Base-by-base conservation (phyloP, 257 asterid species). In the Ajuga chamaepitys region DNA sequence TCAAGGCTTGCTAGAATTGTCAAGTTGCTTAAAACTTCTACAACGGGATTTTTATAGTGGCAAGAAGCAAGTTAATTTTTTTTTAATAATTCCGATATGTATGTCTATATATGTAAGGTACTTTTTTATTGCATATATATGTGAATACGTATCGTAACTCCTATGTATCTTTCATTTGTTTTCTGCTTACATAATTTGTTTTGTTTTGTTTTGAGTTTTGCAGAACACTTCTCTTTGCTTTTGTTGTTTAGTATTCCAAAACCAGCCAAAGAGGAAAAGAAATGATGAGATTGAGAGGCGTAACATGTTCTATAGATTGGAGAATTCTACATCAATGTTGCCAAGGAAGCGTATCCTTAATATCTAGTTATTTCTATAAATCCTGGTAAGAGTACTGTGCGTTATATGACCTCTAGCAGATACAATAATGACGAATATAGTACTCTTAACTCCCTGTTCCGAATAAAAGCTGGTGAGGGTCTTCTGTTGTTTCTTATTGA, bases 281-380 rank as follows among this genome's bases (percentile, higher is more conserved):
- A 86, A 78, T 72, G 66, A 79, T 66, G 91, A 77, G 80, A 83
- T 89, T 73, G 70, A 76, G 63, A 81, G 94, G 75, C 80, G 53
- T 37, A 38, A 62, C 70, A 78, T 93, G 40, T 84, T 93, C 63
- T 83, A 89, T 68, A 84, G 71, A 69, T 69, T 75, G 70, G 84
- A 83, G 54, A 72, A 69, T 35, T 83, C 81, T 67, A 69, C 89
- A 64, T 74, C 81, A 24, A 56, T 81, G 75, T 74, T 89, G 45
- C 96, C 97, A 16, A 78, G 77, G 73, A 83, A 80, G 16, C 96
- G 99, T 93, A 93, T 93, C 98, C 96, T 88, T 48, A 11, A 12
- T 21, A 14, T 73, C 45, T 55, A 53, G 34, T 20, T 67, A 24
- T 61, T 55, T 75, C 66, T 53, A 55, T 46, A 74, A 58, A 58